Evolutionary conservation across 2,329 filamentous ascomycete genomes (phyloP).

Genomic region (Fusarium sp.): DNA sequence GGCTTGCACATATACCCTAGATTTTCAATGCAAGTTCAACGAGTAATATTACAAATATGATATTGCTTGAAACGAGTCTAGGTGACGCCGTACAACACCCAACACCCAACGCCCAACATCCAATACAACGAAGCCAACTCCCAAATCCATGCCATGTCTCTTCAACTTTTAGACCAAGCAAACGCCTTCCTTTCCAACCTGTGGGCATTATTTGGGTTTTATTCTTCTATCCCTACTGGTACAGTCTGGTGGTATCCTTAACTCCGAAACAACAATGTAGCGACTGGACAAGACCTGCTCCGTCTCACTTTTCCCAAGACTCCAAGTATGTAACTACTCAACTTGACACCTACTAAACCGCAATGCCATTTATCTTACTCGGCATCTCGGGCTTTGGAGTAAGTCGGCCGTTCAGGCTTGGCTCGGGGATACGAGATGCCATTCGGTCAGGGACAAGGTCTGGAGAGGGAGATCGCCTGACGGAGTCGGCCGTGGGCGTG

Average conservation of each 20-base stretch:
- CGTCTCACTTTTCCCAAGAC: slow-evolving; percentile 1
- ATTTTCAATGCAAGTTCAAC: slow-evolving; percentile 28
- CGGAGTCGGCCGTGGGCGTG: slow-evolving; percentile 67
- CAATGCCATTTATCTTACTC: slow-evolving; percentile 44
- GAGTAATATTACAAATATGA: not conserved
- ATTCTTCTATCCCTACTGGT: slow-evolving; percentile 25
- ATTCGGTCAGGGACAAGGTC: slow-evolving; percentile 73
- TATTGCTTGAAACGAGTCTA: not conserved
- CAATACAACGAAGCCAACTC: not conserved
- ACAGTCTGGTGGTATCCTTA: slow-evolving; percentile 28
- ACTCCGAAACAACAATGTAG: slow-evolving; percentile 18
- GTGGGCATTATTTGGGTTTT: slow-evolving; percentile 10
- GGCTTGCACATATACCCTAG: slow-evolving; percentile 35
- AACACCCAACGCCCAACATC: slow-evolving; percentile 2
- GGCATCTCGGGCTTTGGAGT: slow-evolving; percentile 64
- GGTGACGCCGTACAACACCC: not conserved
- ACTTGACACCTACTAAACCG: slow-evolving; percentile 20
- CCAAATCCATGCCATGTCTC: not conserved
- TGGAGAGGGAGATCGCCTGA: slow-evolving; percentile 66
- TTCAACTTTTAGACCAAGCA: not conserved
- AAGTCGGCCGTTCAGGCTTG: slow-evolving; percentile 57
- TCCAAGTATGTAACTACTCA: not conserved
- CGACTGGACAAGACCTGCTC: slow-evolving; percentile 32
- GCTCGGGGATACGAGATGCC: slow-evolving; percentile 67
- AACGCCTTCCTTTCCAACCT: slow-evolving; percentile 1